A percentile compares a stretch with the other conserved stretches of the same genome.
phyloP scores from a whole-genome alignment of 768 basidiomycete genomes.

The Boletus vermiculosoides region DNA sequence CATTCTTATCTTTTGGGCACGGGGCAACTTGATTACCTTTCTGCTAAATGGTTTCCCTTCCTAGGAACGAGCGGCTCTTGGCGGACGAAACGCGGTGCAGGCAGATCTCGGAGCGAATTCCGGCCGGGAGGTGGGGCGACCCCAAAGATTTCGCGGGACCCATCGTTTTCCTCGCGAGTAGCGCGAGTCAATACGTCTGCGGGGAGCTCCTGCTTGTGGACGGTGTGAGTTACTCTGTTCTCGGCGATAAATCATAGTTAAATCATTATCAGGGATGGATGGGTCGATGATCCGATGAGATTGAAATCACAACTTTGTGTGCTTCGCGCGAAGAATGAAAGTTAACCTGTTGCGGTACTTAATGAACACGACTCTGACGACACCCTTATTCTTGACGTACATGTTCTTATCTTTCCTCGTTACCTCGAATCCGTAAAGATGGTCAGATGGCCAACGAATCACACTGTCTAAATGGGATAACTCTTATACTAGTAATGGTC shows the following conservation, averaged over 20 bases:
- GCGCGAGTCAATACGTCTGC: slow-evolving; percentile 64
- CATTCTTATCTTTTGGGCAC: slow-evolving; percentile 4
- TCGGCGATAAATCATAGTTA: not conserved
- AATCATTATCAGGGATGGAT: slow-evolving; percentile 57
- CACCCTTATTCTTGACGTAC: slow-evolving; percentile 17
- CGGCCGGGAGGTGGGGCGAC: slow-evolving; percentile 64
- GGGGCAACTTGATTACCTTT: slow-evolving; percentile 4
- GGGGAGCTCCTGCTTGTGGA: slow-evolving; percentile 69
- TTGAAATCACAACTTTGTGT: not conserved
- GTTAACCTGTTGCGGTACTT: not conserved
- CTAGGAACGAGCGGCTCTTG: slow-evolving; percentile 65
- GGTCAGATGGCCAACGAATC: slow-evolving; percentile 2
- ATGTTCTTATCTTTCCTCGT: slow-evolving; percentile 6
- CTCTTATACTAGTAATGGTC: slow-evolving; percentile 2
- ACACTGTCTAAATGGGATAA: slow-evolving; percentile 9
- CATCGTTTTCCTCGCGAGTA: slow-evolving; percentile 62
- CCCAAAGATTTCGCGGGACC: slow-evolving; percentile 69
- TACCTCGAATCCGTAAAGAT: not conserved
- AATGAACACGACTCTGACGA: slow-evolving; percentile 2
- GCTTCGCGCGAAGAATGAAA: slow-evolving; percentile 1
- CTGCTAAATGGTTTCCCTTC: slow-evolving; percentile 15
- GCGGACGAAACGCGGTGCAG: slow-evolving; percentile 57
- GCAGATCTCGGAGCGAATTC: slow-evolving; percentile 72
- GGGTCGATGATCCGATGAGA: slow-evolving; percentile 40
- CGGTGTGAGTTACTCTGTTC: slow-evolving; percentile 47